phyloP scores from a whole-genome alignment of 2,329 filamentous ascomycete species.

The Amesomyces nigricolor region DNA sequence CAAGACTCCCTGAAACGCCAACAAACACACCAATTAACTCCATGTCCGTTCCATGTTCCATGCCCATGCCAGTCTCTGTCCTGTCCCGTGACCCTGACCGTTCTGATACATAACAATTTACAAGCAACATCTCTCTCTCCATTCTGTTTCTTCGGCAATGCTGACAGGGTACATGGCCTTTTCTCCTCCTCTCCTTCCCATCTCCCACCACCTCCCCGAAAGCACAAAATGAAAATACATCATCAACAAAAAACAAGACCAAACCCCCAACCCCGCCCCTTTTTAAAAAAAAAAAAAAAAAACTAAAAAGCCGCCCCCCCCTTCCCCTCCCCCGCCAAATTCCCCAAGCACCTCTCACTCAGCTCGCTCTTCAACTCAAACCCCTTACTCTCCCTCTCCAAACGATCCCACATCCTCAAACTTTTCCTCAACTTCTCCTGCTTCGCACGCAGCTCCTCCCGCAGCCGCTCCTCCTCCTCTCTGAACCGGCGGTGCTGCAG shows the following conservation, averaged over 20 bases:
- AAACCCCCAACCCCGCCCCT: neutral
- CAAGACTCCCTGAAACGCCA: too few species aligned
- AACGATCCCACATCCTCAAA: constrained; percentile 48
- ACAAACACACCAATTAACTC: neutral
- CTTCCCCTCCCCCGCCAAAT: constrained; percentile 50
- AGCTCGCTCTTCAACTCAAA: constrained; percentile 52
- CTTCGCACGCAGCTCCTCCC: constrained; percentile 47
- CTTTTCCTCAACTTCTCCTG: constrained; percentile 51
- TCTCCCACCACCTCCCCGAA: too few species aligned
- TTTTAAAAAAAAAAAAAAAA: too few species aligned
- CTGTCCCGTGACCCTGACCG: neutral
- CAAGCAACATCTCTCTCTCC: too few species aligned
- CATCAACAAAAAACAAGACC: too few species aligned
- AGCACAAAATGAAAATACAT: too few species aligned
- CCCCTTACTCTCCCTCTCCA: constrained; percentile 49
- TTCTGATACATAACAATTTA: too few species aligned
- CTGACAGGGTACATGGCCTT: too few species aligned
- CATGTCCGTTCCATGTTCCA: neutral
- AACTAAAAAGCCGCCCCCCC: constrained; percentile 49
- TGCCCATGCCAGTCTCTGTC: neutral
- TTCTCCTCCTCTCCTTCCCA: too few species aligned
- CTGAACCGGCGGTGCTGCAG: constrained; percentile 48
- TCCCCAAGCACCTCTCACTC: constrained; percentile 52
- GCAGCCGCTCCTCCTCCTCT: constrained; percentile 53
- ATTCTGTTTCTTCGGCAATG: too few species aligned